Base-by-base conservation (phyloP, 2,329 filamentous ascomycete genomes). In the Alternaria arbusti region DNA sequence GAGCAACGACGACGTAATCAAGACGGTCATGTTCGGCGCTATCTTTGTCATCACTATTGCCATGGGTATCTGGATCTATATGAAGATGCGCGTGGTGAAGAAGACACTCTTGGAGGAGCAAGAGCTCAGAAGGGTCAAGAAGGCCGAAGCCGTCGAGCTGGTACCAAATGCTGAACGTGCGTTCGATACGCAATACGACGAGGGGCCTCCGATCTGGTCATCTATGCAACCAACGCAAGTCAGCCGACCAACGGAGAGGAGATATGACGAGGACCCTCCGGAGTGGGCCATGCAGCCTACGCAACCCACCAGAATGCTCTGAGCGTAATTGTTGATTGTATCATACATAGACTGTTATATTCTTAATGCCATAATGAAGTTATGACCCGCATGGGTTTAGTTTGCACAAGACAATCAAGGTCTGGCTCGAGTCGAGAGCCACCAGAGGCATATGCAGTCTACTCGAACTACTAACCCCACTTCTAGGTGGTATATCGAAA, bases 21-120 rank as follows among this genome's bases (percentile, higher is more conserved):
- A 79, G 59, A 77, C 70, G 0, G 54, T 75, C 56, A 75, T 77
- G 69, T 79, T 79, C 28, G 71, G 64, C n/a, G 55, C 61, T 25
- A 69, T 79, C 7, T 73, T 74, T 36, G 22, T 76, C 26, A 71
- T 78, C 36, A 79, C 76, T 1, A 54, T 78, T 30, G 66, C 64
- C 6, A 70, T 79, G 66, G 76, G 71, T 4, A 65, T 68, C 4
- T 79, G 74, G 73, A 78, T 78, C 17, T 79, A 72, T 66, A 59
- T 73, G 28, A 77, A 77, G 67, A 78, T 79, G 77, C 62, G 67
- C 23, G 71, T 65, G 22, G 70, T 79, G 36, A 79, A 79, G 68
- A 72, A 72, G 45, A 47, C 74, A 9, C 47, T 79, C 17, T 43
- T 78, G 5, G 76, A 78, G n/a, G 77, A 78, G 69, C 76, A 78